Conservation (phyloP, 2,329 filamentous ascomycete genomes). For the Penicillium glabrum region DNA sequence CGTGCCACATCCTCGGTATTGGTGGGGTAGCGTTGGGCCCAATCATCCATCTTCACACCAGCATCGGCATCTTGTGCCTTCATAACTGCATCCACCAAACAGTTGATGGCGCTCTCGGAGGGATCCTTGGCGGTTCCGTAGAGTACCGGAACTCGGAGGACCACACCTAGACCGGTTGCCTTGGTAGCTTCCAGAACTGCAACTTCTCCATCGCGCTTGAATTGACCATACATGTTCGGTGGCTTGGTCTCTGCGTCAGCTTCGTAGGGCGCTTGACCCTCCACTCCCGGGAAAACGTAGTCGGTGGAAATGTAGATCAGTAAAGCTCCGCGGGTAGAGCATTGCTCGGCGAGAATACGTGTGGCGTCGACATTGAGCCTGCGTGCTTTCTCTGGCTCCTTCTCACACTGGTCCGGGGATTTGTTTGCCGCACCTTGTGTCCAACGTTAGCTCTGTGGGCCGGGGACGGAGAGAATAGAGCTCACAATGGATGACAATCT, state of each 20-base stretch:
- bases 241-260: constrained; percentile 63
- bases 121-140: constrained; percentile 74
- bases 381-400: constrained; percentile 72
- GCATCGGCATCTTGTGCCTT: constrained; percentile 65
- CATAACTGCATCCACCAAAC: constrained; percentile 73
- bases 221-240: constrained; percentile 76
- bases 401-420: constrained; percentile 81
- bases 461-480: background rate
- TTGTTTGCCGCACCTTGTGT: constrained; percentile 75
- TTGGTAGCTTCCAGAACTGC: constrained; percentile 66
- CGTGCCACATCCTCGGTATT: constrained; percentile 85
- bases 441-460: constrained; percentile 8
- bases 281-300: constrained; percentile 74
- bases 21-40: constrained; percentile 80
- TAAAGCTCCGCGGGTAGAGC: constrained; percentile 53
- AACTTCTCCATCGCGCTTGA: constrained; percentile 69
- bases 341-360: constrained; percentile 63
- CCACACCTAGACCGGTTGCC: constrained; percentile 59
- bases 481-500: constrained; percentile 79
- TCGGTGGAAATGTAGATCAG: constrained; percentile 69
- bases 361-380: constrained; percentile 75
- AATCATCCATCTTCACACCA: constrained; percentile 78
- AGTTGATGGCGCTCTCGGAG: constrained; percentile 79
- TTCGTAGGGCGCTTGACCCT: constrained; percentile 84
- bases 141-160: constrained; percentile 78